phyloP scores from a whole-genome alignment of 2,329 filamentous ascomycete species.

The Nigrospora sphaerica region DNA sequence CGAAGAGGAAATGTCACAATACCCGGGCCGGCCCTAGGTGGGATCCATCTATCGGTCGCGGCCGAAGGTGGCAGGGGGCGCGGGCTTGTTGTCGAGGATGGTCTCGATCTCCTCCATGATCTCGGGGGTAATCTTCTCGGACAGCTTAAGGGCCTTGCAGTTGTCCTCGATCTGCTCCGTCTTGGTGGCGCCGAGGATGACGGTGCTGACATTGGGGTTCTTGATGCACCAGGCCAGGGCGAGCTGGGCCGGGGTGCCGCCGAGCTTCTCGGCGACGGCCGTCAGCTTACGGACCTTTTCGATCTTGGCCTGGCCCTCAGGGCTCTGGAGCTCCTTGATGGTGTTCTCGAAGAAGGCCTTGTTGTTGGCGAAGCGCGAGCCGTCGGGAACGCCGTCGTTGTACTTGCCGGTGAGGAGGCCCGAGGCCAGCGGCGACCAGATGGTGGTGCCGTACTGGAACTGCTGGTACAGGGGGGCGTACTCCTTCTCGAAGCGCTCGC shows the following conservation, averaged over 20 bases:
- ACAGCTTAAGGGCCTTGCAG: constrained; percentile 35
- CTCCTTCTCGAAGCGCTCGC: constrained; percentile 54
- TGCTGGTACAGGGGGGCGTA: constrained; percentile 50
- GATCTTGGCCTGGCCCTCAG: constrained; percentile 47
- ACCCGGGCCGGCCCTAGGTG: too few relatives aligned
- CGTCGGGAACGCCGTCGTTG: constrained; percentile 54
- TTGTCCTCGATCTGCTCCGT: constrained; percentile 46
- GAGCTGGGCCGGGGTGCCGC: constrained; percentile 41
- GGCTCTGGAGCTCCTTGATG: constrained; percentile 51
- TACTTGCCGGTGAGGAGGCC: constrained; percentile 58
- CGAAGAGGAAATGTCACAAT: too few relatives aligned
- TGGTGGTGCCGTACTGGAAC: constrained; percentile 47
- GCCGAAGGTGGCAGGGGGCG: constrained; percentile 1
- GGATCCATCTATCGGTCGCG: not conserved
- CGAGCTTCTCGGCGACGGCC: constrained; percentile 50
- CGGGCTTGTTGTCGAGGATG: constrained; percentile 27
- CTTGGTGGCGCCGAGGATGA: constrained; percentile 45
- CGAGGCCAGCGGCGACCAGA: constrained; percentile 40
- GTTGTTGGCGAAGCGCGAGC: constrained; percentile 56
- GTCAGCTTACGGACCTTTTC: constrained; percentile 35
- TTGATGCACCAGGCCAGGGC: constrained; percentile 47
- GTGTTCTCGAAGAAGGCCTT: constrained; percentile 54
- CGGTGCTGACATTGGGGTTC: constrained; percentile 45
- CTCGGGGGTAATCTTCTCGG: constrained; percentile 41
- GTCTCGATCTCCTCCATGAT: constrained; percentile 43